A percentile compares a stretch with the other conserved stretches of the same genome.
Conservation (phyloP, 73 alveolate species). For the Paramecium sonneborni region DNA sequence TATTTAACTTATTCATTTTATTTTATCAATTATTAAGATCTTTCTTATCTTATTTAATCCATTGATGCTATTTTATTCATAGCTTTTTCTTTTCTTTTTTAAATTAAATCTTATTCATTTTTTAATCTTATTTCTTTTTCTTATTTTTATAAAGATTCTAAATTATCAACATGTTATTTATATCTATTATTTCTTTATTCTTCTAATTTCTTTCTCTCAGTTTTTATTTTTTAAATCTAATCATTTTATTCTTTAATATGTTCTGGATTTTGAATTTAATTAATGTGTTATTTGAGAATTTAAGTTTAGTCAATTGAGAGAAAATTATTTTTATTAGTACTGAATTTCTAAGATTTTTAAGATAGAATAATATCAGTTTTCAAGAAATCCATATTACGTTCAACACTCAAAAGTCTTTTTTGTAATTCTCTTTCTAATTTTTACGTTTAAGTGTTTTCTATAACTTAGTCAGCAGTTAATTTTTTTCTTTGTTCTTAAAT, state of each 20-base stretch:
- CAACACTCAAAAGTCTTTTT: conserved; percentile 24
- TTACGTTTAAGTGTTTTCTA: background rate
- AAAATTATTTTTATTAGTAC: conserved; percentile 2
- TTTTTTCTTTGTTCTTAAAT: background rate
- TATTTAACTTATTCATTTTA: conserved; percentile 26
- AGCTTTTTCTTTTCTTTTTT: conserved; percentile 7
- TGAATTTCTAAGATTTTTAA: background rate
- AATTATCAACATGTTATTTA: background rate
- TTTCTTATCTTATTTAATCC: conserved; percentile 1
- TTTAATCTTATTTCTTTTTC: background rate
- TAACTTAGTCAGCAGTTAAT: background rate
- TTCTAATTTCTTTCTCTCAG: conserved; percentile 20
- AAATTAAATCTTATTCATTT: background rate
- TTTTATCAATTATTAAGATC: background rate
- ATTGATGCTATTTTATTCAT: background rate
- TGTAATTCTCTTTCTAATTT: background rate
- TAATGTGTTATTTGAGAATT: background rate
- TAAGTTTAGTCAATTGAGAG: background rate
- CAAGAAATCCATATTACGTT: background rate
- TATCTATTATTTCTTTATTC: conserved; percentile 8
- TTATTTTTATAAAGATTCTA: background rate
- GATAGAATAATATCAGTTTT: conserved; percentile 17
- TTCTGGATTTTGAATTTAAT: background rate
- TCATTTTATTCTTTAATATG: conserved; percentile 43
- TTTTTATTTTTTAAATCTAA: background rate